Percentiles rank a stretch among this genome's conserved stretches.
These are phyloP conservation scores for Ophioceras dolichostomum DNA, from an alignment of 2,329 filamentous ascomycete species.

Conservation along the genomic window DNA sequence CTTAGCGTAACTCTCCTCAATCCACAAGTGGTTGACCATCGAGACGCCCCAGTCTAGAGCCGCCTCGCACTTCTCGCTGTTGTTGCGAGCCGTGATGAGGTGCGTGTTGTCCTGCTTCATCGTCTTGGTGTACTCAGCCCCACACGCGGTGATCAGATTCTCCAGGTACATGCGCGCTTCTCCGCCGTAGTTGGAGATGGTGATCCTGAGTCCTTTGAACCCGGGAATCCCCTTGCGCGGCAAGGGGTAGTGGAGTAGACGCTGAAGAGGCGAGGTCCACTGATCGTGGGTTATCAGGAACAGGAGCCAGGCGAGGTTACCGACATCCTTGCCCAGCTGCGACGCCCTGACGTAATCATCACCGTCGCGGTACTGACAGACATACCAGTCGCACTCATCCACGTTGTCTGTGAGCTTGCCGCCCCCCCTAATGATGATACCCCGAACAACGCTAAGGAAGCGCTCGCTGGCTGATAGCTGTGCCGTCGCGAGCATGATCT, in stretches of 20 bases:
- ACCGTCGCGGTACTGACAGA: conserved; percentile 81
- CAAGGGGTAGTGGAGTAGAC: conserved; percentile 82
- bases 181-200: conserved; percentile 90
- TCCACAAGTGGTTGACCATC: conserved; percentile 90
- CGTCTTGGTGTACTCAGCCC: conserved; percentile 85
- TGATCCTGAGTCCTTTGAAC: conserved; percentile 67
- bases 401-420: conserved; percentile 56
- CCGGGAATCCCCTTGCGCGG: conserved; percentile 66
- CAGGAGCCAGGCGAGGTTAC: conserved; percentile 89
- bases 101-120: conserved; percentile 95
- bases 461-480: conserved; percentile 58
- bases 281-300: conserved; percentile 78
- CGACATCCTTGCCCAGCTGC: conserved; percentile 68
- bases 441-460: conserved; percentile 53
- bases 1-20: conserved; percentile 92
- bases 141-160: conserved; percentile 74
- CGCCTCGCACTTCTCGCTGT: conserved; percentile 86
- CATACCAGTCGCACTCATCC: conserved; percentile 64
- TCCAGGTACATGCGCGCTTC: conserved; percentile 89
- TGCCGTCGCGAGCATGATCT: conserved; percentile 67
- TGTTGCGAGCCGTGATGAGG: conserved; percentile 78
- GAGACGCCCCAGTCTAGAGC: conserved; percentile 86
- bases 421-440: conserved; percentile 59
- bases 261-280: conserved; percentile 75
- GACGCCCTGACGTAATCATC: conserved; percentile 66